These are phyloP conservation scores for Nicotiana knightiana DNA, from an alignment of 257 asterid genomes.

Conservation along the genomic window DNA sequence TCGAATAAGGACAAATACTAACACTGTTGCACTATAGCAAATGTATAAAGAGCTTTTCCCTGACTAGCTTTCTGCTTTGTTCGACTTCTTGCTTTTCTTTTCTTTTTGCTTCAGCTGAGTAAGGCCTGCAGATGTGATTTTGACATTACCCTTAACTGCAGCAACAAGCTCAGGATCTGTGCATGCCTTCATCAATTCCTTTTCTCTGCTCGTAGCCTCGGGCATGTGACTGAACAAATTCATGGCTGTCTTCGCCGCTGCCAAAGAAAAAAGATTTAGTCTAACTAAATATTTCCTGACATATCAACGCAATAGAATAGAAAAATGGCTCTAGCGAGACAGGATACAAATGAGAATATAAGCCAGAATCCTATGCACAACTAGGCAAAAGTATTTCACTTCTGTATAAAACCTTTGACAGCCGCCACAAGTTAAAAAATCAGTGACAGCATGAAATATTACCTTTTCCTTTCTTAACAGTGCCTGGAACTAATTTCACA, in stretches of 20 bases:
- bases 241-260: conserved; percentile 95
- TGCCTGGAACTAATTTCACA: conserved; percentile 90
- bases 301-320: not conserved
- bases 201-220: conserved; percentile 77
- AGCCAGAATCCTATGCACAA: not conserved
- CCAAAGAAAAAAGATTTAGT: not conserved
- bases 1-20: not conserved
- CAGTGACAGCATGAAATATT: not conserved
- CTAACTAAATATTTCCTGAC: not conserved
- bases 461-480: conserved; percentile 96
- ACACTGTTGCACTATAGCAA: not conserved
- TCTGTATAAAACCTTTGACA: not conserved
- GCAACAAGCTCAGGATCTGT: conserved; percentile 98
- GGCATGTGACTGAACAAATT: conserved; percentile 70
- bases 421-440: not conserved
- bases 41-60: not conserved
- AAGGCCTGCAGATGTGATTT: conserved; percentile 92
- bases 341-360: not conserved
- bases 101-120: conserved; percentile 87
- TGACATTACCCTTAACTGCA: conserved; percentile 77
- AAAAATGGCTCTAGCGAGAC: not conserved
- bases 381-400: not conserved
- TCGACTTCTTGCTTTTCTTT: conserved; percentile 81
- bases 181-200: conserved; percentile 95
- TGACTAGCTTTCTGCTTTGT: conserved; percentile 33